Conservation (phyloP, 305 asterid species). For the Solanum hybrid region DNA sequence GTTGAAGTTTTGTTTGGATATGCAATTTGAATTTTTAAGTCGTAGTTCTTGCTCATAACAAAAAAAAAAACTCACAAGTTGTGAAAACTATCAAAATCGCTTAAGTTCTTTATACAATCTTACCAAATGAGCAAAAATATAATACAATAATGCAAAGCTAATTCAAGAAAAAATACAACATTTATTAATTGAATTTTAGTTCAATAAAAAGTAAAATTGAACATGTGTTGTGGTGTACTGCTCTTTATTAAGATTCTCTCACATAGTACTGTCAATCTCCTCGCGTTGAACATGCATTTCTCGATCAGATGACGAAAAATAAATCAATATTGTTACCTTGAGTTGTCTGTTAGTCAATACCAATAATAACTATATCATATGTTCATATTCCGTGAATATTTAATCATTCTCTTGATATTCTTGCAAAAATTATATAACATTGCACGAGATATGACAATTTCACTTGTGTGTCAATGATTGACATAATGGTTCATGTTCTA, state of each 20-base stretch:
- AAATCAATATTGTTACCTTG: neutral
- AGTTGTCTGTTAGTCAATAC: too few relatives aligned
- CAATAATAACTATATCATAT: neutral
- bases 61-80: neutral
- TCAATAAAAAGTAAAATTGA: too few relatives aligned
- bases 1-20: neutral
- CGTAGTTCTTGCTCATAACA: neutral
- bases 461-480: neutral
- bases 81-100: neutral
- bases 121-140: neutral
- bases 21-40: neutral
- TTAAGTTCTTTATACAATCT: neutral
- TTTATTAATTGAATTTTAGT: too few relatives aligned
- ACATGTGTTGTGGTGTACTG: neutral
- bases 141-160: neutral
- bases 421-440: neutral
- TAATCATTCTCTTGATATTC: neutral
- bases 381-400: neutral
- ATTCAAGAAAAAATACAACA: neutral
- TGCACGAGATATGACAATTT: neutral
- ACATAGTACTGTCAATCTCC: neutral
- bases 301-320: rapidly evolving
- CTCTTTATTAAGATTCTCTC: neutral
- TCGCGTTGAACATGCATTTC: neutral
- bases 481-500: neutral